Percentiles rank a stretch among this genome's conserved stretches.
Evolutionary conservation across 768 basidiomycete species (phyloP).

Genomic region (Calvatia gigantea): DNA sequence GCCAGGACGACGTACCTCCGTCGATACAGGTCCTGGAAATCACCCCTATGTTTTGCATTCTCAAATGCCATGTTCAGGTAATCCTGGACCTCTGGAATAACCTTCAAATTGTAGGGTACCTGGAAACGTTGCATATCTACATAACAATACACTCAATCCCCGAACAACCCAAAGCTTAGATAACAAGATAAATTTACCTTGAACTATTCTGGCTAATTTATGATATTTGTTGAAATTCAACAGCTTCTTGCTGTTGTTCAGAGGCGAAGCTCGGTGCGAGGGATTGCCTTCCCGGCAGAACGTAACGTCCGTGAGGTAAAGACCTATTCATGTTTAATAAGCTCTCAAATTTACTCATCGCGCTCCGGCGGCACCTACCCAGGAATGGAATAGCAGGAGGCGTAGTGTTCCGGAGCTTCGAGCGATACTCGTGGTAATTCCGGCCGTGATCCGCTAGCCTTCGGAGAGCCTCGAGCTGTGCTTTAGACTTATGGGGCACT

Average conservation of each 20-base stretch:
- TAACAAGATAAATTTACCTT: conserved; percentile 42
- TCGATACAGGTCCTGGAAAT: conserved; percentile 81
- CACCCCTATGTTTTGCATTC: conserved; percentile 72
- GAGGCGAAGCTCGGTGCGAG: conserved; percentile 75
- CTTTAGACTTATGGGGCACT: conserved; percentile 80
- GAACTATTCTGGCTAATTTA: conserved; percentile 81
- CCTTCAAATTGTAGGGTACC: conserved; percentile 79
- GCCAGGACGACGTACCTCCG: conserved; percentile 56
- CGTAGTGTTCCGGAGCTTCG: conserved; percentile 78
- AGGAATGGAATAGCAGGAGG: conserved; percentile 96
- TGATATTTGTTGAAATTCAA: conserved; percentile 98
- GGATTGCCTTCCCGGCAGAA: conserved; percentile 97
- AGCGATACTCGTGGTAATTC: conserved; percentile 90
- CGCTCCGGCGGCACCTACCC: conserved; percentile 42
- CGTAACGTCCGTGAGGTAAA: conserved; percentile 89
- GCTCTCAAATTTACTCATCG: not conserved
- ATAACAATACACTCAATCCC: conserved; percentile 21
- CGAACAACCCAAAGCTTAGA: not conserved
- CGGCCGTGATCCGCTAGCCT: conserved; percentile 88
- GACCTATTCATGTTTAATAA: conserved; percentile 38
- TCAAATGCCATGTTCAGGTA: conserved; percentile 75
- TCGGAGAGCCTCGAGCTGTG: conserved; percentile 74
- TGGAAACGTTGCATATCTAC: conserved; percentile 93
- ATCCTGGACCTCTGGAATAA: conserved; percentile 84
- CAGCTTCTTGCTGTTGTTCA: conserved; percentile 70